phyloP scores from a whole-genome alignment of 2,329 filamentous ascomycete species.

The Monosporascus sp. region DNA sequence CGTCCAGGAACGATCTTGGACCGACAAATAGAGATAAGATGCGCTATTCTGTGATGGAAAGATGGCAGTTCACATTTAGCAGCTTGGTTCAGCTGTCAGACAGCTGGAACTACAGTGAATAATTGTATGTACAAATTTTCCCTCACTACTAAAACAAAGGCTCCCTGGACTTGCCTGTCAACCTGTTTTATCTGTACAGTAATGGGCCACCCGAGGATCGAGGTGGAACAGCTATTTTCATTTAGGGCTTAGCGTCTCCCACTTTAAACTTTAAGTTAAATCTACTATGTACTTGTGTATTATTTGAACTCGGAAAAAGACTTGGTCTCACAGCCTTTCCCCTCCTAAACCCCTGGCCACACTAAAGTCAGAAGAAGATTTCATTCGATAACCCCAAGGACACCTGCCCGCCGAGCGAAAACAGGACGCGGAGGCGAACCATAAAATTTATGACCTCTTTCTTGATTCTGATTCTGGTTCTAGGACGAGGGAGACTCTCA shows the following conservation, averaged over 20 bases:
- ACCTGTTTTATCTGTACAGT: background rate
- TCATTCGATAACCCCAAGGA: background rate
- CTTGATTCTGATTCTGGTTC: background rate
- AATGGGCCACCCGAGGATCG: background rate
- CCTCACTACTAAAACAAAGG: background rate
- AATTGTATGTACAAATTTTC: too few species aligned
- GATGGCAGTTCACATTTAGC: too few species aligned
- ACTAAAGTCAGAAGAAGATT: background rate
- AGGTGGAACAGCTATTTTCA: background rate
- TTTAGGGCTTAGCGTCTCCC: background rate
- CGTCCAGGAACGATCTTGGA: background rate
- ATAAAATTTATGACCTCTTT: background rate
- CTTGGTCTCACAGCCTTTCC: background rate
- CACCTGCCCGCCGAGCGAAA: background rate
- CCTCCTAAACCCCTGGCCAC: too few species aligned
- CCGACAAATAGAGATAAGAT: background rate
- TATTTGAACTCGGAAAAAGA: background rate
- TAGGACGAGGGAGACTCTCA: background rate
- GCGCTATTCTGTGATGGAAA: background rate
- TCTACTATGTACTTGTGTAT: background rate
- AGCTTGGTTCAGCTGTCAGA: too few species aligned
- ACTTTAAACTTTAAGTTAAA: background rate
- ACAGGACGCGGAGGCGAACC: background rate
- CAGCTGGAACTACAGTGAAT: too few species aligned
- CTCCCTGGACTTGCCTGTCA: background rate